Conservation (phyloP, 352 stramenopile genomes). For the Aphanomyces astaci region DNA sequence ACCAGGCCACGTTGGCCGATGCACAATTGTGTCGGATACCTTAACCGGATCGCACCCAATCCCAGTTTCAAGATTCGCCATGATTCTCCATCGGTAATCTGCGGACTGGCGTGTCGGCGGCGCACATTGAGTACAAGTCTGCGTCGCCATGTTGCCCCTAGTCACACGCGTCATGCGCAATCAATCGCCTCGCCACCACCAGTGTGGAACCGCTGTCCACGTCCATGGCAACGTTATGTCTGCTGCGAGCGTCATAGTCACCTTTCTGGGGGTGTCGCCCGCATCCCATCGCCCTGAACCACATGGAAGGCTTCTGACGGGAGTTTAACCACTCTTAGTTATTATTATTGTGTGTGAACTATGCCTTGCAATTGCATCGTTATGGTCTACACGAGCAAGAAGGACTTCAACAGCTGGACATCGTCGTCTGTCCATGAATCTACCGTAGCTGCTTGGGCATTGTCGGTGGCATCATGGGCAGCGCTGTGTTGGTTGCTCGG, state of each 20-base stretch:
- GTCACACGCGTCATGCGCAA: not conserved
- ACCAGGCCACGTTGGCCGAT: not conserved
- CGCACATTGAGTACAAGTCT: not conserved
- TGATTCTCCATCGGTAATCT: not conserved
- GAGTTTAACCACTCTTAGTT: too few species aligned
- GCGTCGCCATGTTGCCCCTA: not conserved
- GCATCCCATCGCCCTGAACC: too few species aligned
- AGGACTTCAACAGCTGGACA: constrained; percentile 68
- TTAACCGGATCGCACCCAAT: too few species aligned
- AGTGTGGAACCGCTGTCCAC: too few species aligned
- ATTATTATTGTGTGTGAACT: too few species aligned
- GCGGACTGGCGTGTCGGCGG: not conserved
- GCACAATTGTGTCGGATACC: too few species aligned
- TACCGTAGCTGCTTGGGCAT: constrained; percentile 40
- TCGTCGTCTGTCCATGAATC: constrained; percentile 71
- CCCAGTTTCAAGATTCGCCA: not conserved
- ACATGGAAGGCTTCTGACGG: too few species aligned
- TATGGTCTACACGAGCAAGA: constrained; percentile 60
- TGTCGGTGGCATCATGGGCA: constrained; percentile 29
- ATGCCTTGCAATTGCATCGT: too few species aligned
- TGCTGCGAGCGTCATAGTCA: too few species aligned
- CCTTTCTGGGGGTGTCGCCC: too few species aligned
- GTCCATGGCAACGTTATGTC: too few species aligned
- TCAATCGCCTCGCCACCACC: too few species aligned
- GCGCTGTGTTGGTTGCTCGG: constrained; percentile 57